These are phyloP conservation scores for Aureobasidium namibiae DNA, from an alignment of 2,329 filamentous ascomycete species.

Conservation along the genomic window DNA sequence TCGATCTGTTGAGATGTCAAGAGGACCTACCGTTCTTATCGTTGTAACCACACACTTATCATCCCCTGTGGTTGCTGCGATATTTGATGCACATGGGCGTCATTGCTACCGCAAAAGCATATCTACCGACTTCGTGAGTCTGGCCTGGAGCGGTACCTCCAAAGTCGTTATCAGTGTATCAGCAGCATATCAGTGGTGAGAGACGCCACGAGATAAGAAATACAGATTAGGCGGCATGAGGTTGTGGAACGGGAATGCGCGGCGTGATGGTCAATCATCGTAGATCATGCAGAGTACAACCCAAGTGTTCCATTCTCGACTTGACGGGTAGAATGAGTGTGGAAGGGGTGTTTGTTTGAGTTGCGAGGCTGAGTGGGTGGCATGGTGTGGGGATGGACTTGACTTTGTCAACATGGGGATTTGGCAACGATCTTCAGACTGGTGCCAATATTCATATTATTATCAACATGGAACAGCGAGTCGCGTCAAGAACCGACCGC, in stretches of 20 bases:
- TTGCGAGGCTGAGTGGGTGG: not conserved
- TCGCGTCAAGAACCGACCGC: too few species aligned
- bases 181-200: not conserved
- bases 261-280: too few species aligned
- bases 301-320: not conserved
- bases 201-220: conserved; percentile 5
- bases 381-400: not conserved
- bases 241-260: not conserved
- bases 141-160: not conserved
- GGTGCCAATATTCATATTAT: not conserved
- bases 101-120: not conserved
- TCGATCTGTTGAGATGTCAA: not conserved
- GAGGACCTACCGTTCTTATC: not conserved
- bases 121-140: not conserved
- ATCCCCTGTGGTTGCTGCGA: not conserved
- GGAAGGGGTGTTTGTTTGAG: not conserved
- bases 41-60: not conserved
- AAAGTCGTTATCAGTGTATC: conserved; percentile 1
- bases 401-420: not conserved
- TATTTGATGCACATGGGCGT: not conserved
- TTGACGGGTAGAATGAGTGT: not conserved
- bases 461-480: not conserved
- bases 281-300: too few species aligned
- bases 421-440: not conserved
- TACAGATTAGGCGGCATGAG: not conserved